phyloP scores from a whole-genome alignment of 768 basidiomycete species.

The Lentinula guzmanii region DNA sequence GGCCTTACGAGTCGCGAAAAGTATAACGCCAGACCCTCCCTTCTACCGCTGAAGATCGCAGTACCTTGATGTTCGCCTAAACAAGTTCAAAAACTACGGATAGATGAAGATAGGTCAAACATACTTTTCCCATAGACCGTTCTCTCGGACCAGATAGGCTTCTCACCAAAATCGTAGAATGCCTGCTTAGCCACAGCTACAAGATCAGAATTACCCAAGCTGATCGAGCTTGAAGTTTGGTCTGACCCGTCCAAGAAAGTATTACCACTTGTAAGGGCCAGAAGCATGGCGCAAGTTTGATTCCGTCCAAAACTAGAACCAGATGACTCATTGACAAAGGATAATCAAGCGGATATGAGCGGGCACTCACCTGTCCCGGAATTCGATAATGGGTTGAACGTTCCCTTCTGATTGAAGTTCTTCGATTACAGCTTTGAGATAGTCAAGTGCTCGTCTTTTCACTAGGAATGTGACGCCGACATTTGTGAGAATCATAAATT shows the following conservation, averaged over 20 bases:
- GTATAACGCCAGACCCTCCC: constrained; percentile 85
- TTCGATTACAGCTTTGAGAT: constrained; percentile 76
- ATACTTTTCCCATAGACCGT: constrained; percentile 71
- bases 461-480: constrained; percentile 76
- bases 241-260: constrained; percentile 65
- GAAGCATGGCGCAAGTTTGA: constrained; percentile 88
- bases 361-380: constrained; percentile 63
- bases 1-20: constrained; percentile 81
- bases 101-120: constrained; percentile 13
- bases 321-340: constrained; percentile 5
- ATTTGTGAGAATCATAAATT: constrained; percentile 87
- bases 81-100: not conserved
- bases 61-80: constrained; percentile 65
- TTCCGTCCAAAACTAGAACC: constrained; percentile 76
- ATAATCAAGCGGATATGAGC: not conserved
- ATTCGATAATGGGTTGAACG: constrained; percentile 74
- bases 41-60: constrained; percentile 77
- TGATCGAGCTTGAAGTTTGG: constrained; percentile 38
- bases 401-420: constrained; percentile 72
- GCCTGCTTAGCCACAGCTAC: constrained; percentile 74
- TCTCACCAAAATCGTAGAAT: constrained; percentile 81
- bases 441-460: constrained; percentile 82
- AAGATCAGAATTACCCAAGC: constrained; percentile 53
- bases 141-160: constrained; percentile 77
- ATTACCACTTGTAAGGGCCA: constrained; percentile 81